Conservation (phyloP, 306 rosid species). For the Quercus mongolica region DNA sequence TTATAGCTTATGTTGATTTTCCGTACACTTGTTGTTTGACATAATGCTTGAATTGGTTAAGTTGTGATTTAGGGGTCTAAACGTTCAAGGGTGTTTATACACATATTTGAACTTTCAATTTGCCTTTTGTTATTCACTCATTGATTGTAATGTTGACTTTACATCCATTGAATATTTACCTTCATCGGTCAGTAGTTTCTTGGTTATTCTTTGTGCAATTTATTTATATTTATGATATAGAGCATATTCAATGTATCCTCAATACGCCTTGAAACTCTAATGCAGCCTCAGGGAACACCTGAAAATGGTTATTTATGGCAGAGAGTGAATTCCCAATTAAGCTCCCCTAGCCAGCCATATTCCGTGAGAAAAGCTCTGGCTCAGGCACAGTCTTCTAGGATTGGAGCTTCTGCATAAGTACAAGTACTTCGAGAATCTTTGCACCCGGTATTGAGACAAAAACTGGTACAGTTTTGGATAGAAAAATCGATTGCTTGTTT, state of each 20-base stretch:
- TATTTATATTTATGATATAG: neutral
- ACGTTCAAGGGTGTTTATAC: too few relatives aligned
- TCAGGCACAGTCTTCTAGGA: conserved; percentile 98
- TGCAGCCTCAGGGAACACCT: conserved; percentile 97
- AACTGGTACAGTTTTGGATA: conserved; percentile 56
- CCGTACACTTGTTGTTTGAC: too few relatives aligned
- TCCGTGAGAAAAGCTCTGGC: conserved; percentile 98
- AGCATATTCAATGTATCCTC: neutral
- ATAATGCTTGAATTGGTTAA: too few relatives aligned
- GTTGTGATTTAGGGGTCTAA: too few relatives aligned
- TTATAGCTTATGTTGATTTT: too few relatives aligned
- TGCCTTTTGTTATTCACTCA: conserved; percentile 8
- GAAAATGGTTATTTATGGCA: conserved; percentile 92
- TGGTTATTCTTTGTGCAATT: conserved; percentile 1
- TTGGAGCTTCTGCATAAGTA: conserved; percentile 75
- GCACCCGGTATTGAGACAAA: conserved; percentile 94
- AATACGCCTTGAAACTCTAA: conserved; percentile 20
- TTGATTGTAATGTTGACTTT: neutral
- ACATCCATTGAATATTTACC: neutral
- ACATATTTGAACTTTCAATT: too few relatives aligned
- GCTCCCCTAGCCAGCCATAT: conserved; percentile 98
- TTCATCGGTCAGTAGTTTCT: neutral
- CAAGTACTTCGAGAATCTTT: conserved; percentile 95
- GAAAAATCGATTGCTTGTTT: neutral
- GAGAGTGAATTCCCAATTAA: conserved; percentile 90